Evolutionary conservation across 345 rosid species (phyloP).

Genomic region (Eucalyptus globulus): DNA sequence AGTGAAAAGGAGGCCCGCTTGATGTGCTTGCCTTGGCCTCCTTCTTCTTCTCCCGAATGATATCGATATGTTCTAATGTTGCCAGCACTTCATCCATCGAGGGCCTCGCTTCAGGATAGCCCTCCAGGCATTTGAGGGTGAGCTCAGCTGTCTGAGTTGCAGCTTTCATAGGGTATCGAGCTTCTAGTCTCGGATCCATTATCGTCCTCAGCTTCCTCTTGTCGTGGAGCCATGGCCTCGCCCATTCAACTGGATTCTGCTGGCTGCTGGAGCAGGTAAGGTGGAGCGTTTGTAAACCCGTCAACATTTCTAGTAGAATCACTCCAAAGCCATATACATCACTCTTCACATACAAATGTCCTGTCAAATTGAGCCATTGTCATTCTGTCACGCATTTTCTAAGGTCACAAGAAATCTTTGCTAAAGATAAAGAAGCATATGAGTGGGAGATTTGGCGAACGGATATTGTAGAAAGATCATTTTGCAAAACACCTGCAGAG

Average conservation of each 20-base stretch:
- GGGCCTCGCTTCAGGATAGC: conserved; percentile 55
- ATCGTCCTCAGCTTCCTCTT: conserved; percentile 44
- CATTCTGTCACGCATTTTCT: background rate
- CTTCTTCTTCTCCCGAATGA: background rate
- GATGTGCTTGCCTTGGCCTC: background rate
- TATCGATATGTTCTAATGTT: conserved; percentile 11
- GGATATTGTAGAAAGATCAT: too few species aligned
- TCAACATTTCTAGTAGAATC: conserved; percentile 60
- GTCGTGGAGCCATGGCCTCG: conserved; percentile 22
- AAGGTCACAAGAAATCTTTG: background rate
- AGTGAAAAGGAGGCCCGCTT: background rate
- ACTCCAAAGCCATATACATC: conserved; percentile 89
- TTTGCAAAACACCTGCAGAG: background rate
- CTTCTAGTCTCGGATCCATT: conserved; percentile 48
- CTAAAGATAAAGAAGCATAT: background rate
- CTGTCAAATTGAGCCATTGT: conserved; percentile 3
- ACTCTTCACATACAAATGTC: conserved; percentile 70
- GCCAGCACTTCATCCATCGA: conserved; percentile 54
- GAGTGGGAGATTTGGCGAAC: background rate
- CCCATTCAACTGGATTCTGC: conserved; percentile 49
- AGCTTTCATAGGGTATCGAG: conserved; percentile 27
- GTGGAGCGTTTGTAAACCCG: conserved; percentile 14
- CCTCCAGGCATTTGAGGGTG: conserved; percentile 36
- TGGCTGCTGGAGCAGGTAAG: too few species aligned
- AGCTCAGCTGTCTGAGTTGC: conserved; percentile 36